A percentile compares a stretch with the other conserved stretches of the same genome.
These are phyloP conservation scores for Purshia tridentata DNA, from an alignment of 306 rosid genomes.

Conservation along the genomic window DNA sequence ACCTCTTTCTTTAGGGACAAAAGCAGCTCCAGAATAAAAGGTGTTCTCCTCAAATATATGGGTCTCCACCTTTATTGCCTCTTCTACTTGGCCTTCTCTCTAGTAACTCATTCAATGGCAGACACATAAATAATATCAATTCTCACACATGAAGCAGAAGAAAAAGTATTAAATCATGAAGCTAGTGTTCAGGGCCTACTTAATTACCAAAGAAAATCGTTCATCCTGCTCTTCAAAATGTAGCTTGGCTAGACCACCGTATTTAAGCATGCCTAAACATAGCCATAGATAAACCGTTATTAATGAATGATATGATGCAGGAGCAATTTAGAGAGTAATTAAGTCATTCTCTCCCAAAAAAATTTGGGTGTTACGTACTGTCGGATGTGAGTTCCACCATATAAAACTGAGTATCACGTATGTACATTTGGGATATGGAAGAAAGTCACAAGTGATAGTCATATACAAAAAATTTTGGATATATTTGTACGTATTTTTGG, in stretches of 20 bases:
- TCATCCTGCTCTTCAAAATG: conserved; percentile 48
- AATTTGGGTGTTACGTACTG: no score
- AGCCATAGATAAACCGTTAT: not conserved
- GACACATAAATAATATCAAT: not conserved
- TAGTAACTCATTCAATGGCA: conserved; percentile 19
- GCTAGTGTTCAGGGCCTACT: not conserved
- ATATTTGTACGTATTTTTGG: not conserved
- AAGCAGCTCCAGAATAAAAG: conserved; percentile 62
- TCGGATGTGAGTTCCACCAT: no score
- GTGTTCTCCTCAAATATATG: conserved; percentile 58
- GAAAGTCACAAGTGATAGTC: no score
- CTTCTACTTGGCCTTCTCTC: conserved; percentile 27
- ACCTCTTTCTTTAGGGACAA: conserved; percentile 48
- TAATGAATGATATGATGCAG: not conserved
- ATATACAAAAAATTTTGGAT: no score
- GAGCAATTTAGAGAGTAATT: not conserved
- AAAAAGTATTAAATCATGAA: not conserved
- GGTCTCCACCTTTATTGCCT: conserved; percentile 45
- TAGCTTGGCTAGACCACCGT: conserved; percentile 59
- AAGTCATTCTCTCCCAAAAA: no score
- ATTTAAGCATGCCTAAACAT: conserved; percentile 39
- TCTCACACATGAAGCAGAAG: not conserved
- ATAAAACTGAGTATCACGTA: no score
- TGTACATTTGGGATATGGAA: no score
- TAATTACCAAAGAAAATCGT: conserved; percentile 31